These are phyloP conservation scores for Cercospora sp. DNA, from an alignment of 2,329 filamentous ascomycete genomes.

Conservation along the genomic window DNA sequence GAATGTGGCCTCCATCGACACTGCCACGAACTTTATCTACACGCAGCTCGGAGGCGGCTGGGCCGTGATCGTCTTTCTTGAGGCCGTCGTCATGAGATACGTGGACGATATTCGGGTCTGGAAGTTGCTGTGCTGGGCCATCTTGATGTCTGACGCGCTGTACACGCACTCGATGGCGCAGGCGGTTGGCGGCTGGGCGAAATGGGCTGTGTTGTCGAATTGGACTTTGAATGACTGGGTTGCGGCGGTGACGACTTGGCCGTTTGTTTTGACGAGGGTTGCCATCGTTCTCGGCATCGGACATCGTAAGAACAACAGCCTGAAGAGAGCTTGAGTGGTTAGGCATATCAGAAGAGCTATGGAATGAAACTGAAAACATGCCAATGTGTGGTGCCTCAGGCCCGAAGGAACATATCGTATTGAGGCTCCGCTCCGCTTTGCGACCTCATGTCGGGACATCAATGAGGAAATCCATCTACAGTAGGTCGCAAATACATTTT, in stretches of 20 bases:
- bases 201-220: constrained; percentile 26
- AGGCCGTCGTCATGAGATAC: constrained; percentile 32
- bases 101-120: constrained; percentile 37
- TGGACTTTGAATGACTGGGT: constrained; percentile 36
- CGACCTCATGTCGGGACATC: too few species aligned
- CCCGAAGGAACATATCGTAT: too few species aligned
- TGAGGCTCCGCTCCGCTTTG: too few species aligned
- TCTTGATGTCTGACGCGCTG: constrained; percentile 32
- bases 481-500: too few species aligned
- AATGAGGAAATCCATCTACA: too few species aligned
- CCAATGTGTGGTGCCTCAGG: too few species aligned
- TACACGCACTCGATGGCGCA: constrained; percentile 35
- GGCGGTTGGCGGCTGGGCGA: constrained; percentile 34
- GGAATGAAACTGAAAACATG: neutral
- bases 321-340: constrained; percentile 3
- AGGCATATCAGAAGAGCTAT: neutral
- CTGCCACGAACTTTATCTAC: constrained; percentile 33
- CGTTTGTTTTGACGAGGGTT: constrained; percentile 34
- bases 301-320: constrained; percentile 9
- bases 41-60: constrained; percentile 37
- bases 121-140: constrained; percentile 33
- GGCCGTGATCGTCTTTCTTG: constrained; percentile 35
- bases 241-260: constrained; percentile 33
- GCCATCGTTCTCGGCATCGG: constrained; percentile 33
- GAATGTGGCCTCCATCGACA: constrained; percentile 25